A percentile compares a stretch with the other conserved stretches of the same genome.
These are phyloP conservation scores for Fusarium acutatum DNA, from an alignment of 2,329 filamentous ascomycete genomes.

Conservation along the genomic window DNA sequence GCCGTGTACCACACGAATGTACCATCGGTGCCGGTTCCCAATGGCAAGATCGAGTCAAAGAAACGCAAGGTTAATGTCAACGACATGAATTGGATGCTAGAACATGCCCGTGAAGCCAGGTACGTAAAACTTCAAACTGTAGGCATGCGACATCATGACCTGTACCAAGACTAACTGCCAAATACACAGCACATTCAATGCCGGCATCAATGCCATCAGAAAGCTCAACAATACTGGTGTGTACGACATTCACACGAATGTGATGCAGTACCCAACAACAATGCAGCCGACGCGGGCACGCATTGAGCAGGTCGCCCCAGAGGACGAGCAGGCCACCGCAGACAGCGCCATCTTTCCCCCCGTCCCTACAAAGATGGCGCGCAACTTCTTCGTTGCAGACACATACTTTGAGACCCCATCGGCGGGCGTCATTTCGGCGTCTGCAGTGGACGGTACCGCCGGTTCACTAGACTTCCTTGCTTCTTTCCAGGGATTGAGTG, in stretches of 20 bases:
- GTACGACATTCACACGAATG: constrained; percentile 95
- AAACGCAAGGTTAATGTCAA: constrained; percentile 88
- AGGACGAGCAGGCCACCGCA: constrained; percentile 44
- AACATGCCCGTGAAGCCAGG: constrained; percentile 92
- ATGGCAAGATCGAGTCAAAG: constrained; percentile 81
- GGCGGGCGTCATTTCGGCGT: constrained; percentile 54
- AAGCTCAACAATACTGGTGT: constrained; percentile 76
- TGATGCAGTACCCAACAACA: constrained; percentile 83
- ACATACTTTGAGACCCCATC: constrained; percentile 62
- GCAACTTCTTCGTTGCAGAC: constrained; percentile 67
- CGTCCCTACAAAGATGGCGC: constrained; percentile 58
- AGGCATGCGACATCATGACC: background rate
- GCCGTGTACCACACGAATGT: constrained; percentile 89
- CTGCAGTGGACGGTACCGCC: constrained; percentile 54
- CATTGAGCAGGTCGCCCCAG: constrained; percentile 74
- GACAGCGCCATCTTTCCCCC: constrained; percentile 55
- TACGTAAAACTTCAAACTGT: constrained; percentile 51
- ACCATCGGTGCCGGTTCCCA: constrained; percentile 78
- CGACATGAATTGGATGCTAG: constrained; percentile 94
- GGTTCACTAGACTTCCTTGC: constrained; percentile 58
- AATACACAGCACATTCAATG: constrained; percentile 80
- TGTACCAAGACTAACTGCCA: constrained; percentile 8
- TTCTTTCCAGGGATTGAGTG: constrained; percentile 68
- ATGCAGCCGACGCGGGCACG: constrained; percentile 91
- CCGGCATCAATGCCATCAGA: constrained; percentile 73